A percentile compares a stretch with the other conserved stretches of the same genome.
Evolutionary conservation across 306 rosid genomes (phyloP).

Genomic region (Fragaria ananassa): DNA sequence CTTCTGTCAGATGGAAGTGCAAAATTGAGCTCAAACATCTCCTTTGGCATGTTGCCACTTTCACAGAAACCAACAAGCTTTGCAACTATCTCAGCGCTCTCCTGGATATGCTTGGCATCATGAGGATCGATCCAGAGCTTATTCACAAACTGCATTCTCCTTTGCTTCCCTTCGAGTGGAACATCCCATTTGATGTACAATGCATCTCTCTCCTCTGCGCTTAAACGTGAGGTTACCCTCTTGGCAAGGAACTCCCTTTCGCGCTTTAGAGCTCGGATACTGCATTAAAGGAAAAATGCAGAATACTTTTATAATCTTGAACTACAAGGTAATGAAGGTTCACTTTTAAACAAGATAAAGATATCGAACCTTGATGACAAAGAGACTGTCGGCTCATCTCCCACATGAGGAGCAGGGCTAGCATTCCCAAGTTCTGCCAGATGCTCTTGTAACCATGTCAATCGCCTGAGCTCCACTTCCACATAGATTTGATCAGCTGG

Average conservation of each 20-base stretch:
- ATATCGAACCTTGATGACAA: conserved; percentile 73
- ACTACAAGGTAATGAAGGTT: background rate
- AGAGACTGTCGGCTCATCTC: conserved; percentile 80
- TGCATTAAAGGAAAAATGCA: conserved; percentile 34
- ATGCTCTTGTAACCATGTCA: conserved; percentile 93
- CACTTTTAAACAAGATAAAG: background rate
- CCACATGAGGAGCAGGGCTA: conserved; percentile 84
- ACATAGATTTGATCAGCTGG: conserved; percentile 90
- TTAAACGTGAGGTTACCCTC: conserved; percentile 76
- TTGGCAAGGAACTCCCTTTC: conserved; percentile 96
- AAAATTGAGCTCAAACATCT: conserved; percentile 94
- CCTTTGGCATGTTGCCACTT: conserved; percentile 90
- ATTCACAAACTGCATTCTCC: conserved; percentile 78
- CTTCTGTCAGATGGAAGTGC: conserved; percentile 85
- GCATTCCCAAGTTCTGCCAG: conserved; percentile 85
- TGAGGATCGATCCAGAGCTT: conserved; percentile 92
- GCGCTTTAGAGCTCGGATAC: conserved; percentile 70
- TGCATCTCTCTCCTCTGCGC: conserved; percentile 73
- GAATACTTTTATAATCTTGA: background rate
- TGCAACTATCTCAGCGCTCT: conserved; percentile 95
- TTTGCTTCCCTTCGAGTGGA: conserved; percentile 93
- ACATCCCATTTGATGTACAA: conserved; percentile 91
- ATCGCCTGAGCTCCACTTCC: conserved; percentile 94
- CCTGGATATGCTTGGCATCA: conserved; percentile 74
- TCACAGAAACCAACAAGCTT: conserved; percentile 89